A percentile compares a stretch with the other conserved stretches of the same genome.
These are phyloP conservation scores for Phytophthora boehmeriae DNA, from an alignment of 352 stramenopile species.

Conservation along the genomic window DNA sequence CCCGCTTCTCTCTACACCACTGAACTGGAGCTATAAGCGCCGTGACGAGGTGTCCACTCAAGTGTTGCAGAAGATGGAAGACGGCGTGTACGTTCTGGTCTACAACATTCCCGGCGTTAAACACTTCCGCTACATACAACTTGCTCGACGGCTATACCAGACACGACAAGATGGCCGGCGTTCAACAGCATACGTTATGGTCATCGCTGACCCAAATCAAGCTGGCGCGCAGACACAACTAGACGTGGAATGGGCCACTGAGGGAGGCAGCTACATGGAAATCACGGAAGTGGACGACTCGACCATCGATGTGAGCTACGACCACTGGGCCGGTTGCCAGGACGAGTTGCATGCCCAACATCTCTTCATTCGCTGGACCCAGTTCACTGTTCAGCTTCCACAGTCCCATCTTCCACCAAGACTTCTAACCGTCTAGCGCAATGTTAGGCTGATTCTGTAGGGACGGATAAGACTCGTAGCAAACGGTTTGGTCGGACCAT, in stretches of 20 bases:
- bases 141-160: slow-evolving; percentile 11
- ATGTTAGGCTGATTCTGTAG: too few relatives aligned
- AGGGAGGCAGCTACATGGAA: slow-evolving; percentile 22
- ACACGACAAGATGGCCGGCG: slow-evolving; percentile 11
- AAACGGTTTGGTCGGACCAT: too few relatives aligned
- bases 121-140: slow-evolving; percentile 26
- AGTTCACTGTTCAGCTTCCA: slow-evolving; percentile 17
- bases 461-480: too few relatives aligned
- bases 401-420: too few relatives aligned
- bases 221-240: slow-evolving; percentile 10
- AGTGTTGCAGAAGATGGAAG: slow-evolving; percentile 28
- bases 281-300: slow-evolving; percentile 22
- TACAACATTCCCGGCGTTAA: slow-evolving; percentile 15
- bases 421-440: too few relatives aligned
- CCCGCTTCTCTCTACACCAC: slow-evolving; percentile 12
- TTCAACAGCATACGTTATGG: slow-evolving; percentile 6
- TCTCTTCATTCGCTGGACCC: slow-evolving; percentile 45
- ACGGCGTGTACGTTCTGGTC: slow-evolving; percentile 20
- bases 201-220: slow-evolving; percentile 21
- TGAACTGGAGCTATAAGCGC: slow-evolving; percentile 20
- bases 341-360: slow-evolving; percentile 41
- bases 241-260: slow-evolving; percentile 23
- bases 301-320: slow-evolving; percentile 25
- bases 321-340: slow-evolving; percentile 25
- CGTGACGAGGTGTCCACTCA: slow-evolving; percentile 8